phyloP scores from a whole-genome alignment of 305 asterid genomes.

The Ilex paraguariensis region DNA sequence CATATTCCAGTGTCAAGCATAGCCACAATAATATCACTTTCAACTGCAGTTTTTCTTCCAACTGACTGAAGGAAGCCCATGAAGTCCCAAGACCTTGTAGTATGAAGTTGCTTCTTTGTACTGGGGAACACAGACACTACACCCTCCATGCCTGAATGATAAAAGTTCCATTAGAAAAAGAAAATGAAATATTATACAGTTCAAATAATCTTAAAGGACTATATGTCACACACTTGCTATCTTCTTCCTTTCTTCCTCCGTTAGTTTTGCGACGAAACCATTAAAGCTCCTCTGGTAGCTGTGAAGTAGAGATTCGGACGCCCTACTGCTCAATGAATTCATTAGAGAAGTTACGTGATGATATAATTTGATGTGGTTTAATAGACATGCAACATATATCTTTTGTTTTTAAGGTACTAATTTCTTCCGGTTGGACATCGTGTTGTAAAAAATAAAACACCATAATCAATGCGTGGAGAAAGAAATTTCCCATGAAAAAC shows the following conservation, averaged over 20 bases:
- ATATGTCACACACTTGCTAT: neutral
- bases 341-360: neutral
- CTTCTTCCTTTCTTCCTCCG: neutral
- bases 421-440: too few relatives aligned
- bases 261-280: neutral
- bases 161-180: neutral
- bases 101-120: neutral
- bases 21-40: conserved; percentile 1
- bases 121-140: conserved; percentile 2
- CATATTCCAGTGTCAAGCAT: neutral
- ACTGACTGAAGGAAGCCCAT: neutral
- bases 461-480: too few relatives aligned
- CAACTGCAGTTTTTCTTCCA: neutral
- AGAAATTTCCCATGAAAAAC: too few relatives aligned
- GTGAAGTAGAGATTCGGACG: neutral
- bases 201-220: too few relatives aligned
- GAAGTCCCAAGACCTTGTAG: conserved; percentile 7
- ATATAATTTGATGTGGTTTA: too few relatives aligned
- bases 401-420: too few relatives aligned
- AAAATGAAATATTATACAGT: too few relatives aligned
- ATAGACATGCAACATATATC: too few relatives aligned
- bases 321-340: neutral
- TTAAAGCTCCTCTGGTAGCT: conserved; percentile 1
- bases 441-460: too few relatives aligned
- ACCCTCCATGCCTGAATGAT: neutral